phyloP scores from a whole-genome alignment of 2,329 filamentous ascomycete species.

The Aspergillaceae sp. region DNA sequence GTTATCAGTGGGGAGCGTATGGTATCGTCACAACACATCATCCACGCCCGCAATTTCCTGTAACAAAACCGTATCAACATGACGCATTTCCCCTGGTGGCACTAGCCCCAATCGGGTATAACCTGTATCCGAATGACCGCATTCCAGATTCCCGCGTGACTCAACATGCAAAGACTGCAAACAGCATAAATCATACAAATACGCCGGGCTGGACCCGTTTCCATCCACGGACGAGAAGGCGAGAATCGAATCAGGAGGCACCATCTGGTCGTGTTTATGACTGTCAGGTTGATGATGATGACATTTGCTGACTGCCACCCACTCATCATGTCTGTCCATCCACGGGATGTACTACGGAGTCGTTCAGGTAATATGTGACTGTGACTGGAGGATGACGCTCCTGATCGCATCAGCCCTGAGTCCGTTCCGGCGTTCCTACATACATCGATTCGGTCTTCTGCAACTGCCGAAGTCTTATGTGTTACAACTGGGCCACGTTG shows the following conservation, averaged over 20 bases:
- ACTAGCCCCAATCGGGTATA: background rate
- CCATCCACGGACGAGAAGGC: background rate
- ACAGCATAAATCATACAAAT: background rate
- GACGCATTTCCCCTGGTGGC: background rate
- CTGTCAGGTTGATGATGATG: background rate
- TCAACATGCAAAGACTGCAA: background rate
- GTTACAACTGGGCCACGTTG: background rate
- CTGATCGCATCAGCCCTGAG: background rate
- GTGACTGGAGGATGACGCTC: constrained; percentile 9
- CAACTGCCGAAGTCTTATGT: background rate
- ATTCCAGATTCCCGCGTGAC: background rate
- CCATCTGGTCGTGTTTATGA: background rate
- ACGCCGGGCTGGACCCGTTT: background rate
- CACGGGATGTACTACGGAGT: too few relatives aligned
- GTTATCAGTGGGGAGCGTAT: background rate
- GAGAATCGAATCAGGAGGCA: background rate
- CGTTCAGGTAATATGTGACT: background rate
- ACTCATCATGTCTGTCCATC: too few relatives aligned
- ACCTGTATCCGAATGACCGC: background rate
- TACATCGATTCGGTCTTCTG: background rate
- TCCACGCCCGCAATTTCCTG: background rate
- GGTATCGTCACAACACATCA: background rate
- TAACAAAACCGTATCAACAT: background rate
- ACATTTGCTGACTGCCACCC: background rate
- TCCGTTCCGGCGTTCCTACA: background rate